These are phyloP conservation scores for Volutella citrinella DNA, from an alignment of 2,329 filamentous ascomycete species.

Conservation along the genomic window DNA sequence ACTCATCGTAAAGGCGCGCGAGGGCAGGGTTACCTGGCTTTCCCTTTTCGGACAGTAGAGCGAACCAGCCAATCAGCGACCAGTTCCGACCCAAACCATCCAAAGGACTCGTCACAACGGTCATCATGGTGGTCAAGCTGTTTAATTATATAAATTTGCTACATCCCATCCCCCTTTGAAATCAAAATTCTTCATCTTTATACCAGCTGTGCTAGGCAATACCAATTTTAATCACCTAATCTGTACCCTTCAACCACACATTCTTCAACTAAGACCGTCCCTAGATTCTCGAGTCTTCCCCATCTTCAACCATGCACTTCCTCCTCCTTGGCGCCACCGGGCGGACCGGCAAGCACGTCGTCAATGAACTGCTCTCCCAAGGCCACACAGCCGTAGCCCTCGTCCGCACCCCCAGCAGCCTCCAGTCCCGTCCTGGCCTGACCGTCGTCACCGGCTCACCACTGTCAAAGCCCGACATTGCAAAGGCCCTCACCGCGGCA, in stretches of 20 bases:
- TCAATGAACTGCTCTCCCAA: constrained; percentile 35
- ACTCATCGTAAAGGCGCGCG: too few relatives aligned
- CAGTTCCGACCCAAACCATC: not conserved
- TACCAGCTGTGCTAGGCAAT: too few relatives aligned
- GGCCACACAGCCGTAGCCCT: constrained; percentile 38
- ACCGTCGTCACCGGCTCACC: constrained; percentile 33
- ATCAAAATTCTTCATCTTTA: too few relatives aligned
- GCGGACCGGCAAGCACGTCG: constrained; percentile 40
- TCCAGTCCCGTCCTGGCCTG: constrained; percentile 22
- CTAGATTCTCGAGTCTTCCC: too few relatives aligned
- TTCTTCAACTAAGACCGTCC: too few relatives aligned
- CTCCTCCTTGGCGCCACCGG: constrained; percentile 43
- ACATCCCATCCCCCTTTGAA: not conserved
- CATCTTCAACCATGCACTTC: constrained; percentile 38
- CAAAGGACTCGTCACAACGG: not conserved
- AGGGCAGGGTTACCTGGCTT: not conserved
- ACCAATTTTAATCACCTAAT: too few relatives aligned
- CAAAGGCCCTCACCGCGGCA: constrained; percentile 19
- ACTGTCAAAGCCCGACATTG: constrained; percentile 32
- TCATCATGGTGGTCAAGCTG: too few relatives aligned
- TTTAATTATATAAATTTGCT: constrained; percentile 11
- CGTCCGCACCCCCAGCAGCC: constrained; percentile 28
- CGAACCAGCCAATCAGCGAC: constrained; percentile 17
- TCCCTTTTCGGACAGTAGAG: constrained; percentile 7
- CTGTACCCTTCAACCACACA: too few relatives aligned